Percentiles rank a stretch among this genome's conserved stretches.
Evolutionary conservation across 805 yeast genomes (phyloP).

Genomic region (Ascoidea rubescens): DNA sequence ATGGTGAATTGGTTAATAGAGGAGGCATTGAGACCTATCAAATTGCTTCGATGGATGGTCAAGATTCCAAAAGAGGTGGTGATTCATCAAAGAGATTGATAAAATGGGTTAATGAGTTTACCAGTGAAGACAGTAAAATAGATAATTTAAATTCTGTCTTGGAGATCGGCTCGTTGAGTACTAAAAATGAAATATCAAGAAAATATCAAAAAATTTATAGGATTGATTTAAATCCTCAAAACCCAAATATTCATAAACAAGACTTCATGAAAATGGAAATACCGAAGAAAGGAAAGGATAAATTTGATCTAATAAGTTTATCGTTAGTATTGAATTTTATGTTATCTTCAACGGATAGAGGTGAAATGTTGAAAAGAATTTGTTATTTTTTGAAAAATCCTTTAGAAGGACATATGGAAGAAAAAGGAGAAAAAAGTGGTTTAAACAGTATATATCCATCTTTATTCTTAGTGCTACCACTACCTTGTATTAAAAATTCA

Average conservation of each 20-base stretch:
- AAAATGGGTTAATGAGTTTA: conserved; percentile 45
- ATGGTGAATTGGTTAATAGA: conserved; percentile 41
- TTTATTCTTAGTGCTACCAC: conserved; percentile 73
- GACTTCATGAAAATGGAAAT: conserved; percentile 72
- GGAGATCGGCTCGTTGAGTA: conserved; percentile 75
- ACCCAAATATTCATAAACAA: conserved; percentile 56
- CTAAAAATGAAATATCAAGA: conserved; percentile 53
- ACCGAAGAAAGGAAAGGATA: conserved; percentile 31
- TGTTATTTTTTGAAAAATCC: conserved; percentile 37
- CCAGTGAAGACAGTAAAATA: conserved; percentile 1
- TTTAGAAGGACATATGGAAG: not conserved
- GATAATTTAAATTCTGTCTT: conserved; percentile 27
- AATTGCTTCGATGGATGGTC: conserved; percentile 77
- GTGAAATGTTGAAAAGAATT: conserved; percentile 60
- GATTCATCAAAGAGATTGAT: conserved; percentile 76
- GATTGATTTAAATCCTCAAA: conserved; percentile 74
- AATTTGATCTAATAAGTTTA: conserved; percentile 60
- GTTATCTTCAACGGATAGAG: conserved; percentile 55
- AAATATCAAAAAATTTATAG: conserved; percentile 40
- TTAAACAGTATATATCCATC: conserved; percentile 16
- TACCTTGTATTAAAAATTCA: conserved; percentile 77
- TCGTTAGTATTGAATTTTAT: conserved; percentile 85
- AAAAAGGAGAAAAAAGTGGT: not conserved
- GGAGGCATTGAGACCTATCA: conserved; percentile 81
- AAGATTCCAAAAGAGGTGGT: conserved; percentile 66